phyloP scores from a whole-genome alignment of 805 yeast genomes.

The Starmerella geochares region DNA sequence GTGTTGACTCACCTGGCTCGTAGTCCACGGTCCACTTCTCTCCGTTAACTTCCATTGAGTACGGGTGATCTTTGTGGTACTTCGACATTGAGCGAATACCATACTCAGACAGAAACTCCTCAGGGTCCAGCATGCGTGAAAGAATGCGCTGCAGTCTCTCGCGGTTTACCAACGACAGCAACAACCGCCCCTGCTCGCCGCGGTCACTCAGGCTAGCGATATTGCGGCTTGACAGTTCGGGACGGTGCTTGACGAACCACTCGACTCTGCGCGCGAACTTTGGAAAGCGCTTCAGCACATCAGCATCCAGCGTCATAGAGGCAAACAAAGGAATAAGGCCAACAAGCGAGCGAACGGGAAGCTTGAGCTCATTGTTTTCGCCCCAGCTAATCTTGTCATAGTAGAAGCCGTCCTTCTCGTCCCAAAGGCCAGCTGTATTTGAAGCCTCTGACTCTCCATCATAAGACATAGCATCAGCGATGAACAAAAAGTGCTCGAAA shows the following conservation, averaged over 20 bases:
- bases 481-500: conserved; percentile 81
- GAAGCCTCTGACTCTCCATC: conserved; percentile 34
- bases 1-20: conserved; percentile 45
- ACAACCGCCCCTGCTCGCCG: conserved; percentile 73
- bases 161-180: conserved; percentile 68
- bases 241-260: conserved; percentile 70
- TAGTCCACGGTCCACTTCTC: conserved; percentile 40
- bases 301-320: conserved; percentile 77
- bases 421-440: conserved; percentile 56
- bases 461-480: conserved; percentile 89
- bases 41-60: conserved; percentile 73
- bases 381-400: conserved; percentile 87
- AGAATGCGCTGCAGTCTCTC: conserved; percentile 69
- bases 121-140: conserved; percentile 71
- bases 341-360: conserved; percentile 81
- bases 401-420: conserved; percentile 76
- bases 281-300: conserved; percentile 63
- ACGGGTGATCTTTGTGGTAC: conserved; percentile 75
- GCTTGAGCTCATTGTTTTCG: conserved; percentile 47
- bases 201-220: conserved; percentile 68
- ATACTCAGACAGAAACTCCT: conserved; percentile 70
- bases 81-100: conserved; percentile 86
- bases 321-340: conserved; percentile 90
- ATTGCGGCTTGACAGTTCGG: conserved; percentile 63
- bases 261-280: conserved; percentile 70